phyloP scores from a whole-genome alignment of 2,329 filamentous ascomycete genomes.

The Diplodia corticola region DNA sequence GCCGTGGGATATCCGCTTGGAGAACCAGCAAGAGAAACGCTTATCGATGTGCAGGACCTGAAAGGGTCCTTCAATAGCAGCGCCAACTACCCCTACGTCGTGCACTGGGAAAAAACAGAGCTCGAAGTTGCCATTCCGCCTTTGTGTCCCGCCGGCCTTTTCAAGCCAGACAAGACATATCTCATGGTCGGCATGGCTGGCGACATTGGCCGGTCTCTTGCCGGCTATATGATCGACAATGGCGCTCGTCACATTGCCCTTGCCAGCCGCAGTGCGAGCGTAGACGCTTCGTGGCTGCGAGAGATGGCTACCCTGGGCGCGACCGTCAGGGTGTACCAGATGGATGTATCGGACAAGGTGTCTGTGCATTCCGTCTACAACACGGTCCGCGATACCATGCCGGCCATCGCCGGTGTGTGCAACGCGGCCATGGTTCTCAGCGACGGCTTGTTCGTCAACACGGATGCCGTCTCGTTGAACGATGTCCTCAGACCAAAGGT shows the following conservation, averaged over 20 bases:
- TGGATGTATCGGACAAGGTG: slow-evolving; percentile 23
- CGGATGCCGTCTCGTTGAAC: slow-evolving; percentile 9
- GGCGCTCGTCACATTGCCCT: slow-evolving; percentile 34
- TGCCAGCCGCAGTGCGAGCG: slow-evolving; percentile 42
- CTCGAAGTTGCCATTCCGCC: background rate
- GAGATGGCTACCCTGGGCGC: slow-evolving; percentile 24
- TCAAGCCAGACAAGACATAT: slow-evolving; percentile 27
- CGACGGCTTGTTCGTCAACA: slow-evolving; percentile 27
- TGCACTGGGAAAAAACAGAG: background rate
- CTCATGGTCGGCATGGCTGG: slow-evolving; percentile 30
- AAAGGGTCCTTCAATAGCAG: background rate
- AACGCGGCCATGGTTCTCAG: slow-evolving; percentile 30
- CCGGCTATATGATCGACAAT: slow-evolving; percentile 30
- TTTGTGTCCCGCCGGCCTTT: background rate
- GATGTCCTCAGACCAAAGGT: slow-evolving; percentile 28
- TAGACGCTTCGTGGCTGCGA: slow-evolving; percentile 35
- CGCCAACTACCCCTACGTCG: background rate
- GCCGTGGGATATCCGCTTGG: background rate
- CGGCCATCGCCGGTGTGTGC: slow-evolving; percentile 27
- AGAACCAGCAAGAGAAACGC: too few relatives aligned
- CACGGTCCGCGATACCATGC: slow-evolving; percentile 14
- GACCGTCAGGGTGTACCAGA: slow-evolving; percentile 1
- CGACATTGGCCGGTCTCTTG: slow-evolving; percentile 27
- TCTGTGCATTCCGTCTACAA: background rate
- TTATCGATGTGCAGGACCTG: background rate